These are phyloP conservation scores for Penicillium angulare DNA, from an alignment of 495 filamentous ascomycete genomes.

Conservation along the genomic window DNA sequence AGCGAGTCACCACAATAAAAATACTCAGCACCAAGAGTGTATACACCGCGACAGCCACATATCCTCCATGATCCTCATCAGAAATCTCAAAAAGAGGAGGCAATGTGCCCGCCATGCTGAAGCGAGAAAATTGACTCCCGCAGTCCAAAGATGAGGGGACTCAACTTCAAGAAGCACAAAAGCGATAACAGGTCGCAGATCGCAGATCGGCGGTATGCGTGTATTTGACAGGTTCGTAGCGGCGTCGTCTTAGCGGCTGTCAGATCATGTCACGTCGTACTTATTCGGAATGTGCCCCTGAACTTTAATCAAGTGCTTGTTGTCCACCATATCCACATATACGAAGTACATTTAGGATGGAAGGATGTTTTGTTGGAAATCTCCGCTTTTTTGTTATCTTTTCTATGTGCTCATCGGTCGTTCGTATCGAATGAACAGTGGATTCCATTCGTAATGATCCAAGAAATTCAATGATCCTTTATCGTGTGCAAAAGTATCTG, in stretches of 20 bases:
- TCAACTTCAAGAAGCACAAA: background rate
- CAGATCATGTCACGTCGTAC: background rate
- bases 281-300: background rate
- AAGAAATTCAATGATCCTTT: background rate
- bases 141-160: no score
- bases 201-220: slow-evolving; percentile 7
- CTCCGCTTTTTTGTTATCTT: background rate
- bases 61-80: slow-evolving; percentile 29
- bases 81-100: slow-evolving; percentile 31
- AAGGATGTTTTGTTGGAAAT: no score
- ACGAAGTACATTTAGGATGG: background rate
- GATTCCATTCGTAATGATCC: background rate
- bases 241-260: background rate
- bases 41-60: slow-evolving; percentile 25
- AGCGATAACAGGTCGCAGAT: slow-evolving; percentile 9
- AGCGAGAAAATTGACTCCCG: background rate
- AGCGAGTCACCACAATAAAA: slow-evolving; percentile 19
- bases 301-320: background rate
- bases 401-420: background rate
- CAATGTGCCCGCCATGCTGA: slow-evolving; percentile 22
- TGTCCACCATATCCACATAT: background rate
- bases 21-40: slow-evolving; percentile 24
- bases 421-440: background rate
- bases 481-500: background rate
- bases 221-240: slow-evolving; percentile 1